Evolutionary conservation across 805 yeast genomes (phyloP).

Genomic region (Yamadazyma takamatsuzukensis): DNA sequence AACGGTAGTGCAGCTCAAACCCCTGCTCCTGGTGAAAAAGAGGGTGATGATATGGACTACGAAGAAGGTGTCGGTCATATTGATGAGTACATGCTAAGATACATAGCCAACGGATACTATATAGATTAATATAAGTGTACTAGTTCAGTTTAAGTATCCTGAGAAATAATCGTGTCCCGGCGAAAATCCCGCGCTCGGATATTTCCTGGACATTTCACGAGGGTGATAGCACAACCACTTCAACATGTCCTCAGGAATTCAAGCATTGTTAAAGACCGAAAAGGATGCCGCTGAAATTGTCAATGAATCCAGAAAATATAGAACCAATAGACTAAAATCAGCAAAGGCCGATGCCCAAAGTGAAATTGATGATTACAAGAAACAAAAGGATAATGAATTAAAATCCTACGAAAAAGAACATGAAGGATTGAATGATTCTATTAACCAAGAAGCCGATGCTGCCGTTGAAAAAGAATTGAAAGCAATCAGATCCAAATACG

Average conservation of each 20-base stretch:
- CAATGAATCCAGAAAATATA: slow-evolving; percentile 85
- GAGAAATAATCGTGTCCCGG: not conserved
- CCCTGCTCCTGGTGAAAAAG: slow-evolving; percentile 17
- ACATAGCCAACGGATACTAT: slow-evolving; percentile 79
- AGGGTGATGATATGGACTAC: slow-evolving; percentile 37
- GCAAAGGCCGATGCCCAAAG: slow-evolving; percentile 90
- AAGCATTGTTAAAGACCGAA: slow-evolving; percentile 81
- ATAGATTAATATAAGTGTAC: slow-evolving; percentile 5
- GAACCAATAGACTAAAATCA: slow-evolving; percentile 84
- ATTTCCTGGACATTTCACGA: not conserved
- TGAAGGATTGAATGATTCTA: slow-evolving; percentile 69
- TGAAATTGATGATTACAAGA: slow-evolving; percentile 84
- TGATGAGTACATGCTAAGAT: slow-evolving; percentile 94
- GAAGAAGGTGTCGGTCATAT: slow-evolving; percentile 75
- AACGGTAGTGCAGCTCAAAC: slow-evolving; percentile 22
- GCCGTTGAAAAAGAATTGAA: slow-evolving; percentile 68
- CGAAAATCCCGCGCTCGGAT: not conserved
- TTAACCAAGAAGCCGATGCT: slow-evolving; percentile 75
- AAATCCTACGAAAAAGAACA: slow-evolving; percentile 67
- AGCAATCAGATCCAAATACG: slow-evolving; percentile 61
- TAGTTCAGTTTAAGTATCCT: not conserved
- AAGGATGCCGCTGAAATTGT: slow-evolving; percentile 97
- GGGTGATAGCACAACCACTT: not conserved
- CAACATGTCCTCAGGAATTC: slow-evolving; percentile 50
- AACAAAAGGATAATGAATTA: slow-evolving; percentile 79